phyloP scores from a whole-genome alignment of 2,329 filamentous ascomycete genomes.

The Phialophora verrucosa region DNA sequence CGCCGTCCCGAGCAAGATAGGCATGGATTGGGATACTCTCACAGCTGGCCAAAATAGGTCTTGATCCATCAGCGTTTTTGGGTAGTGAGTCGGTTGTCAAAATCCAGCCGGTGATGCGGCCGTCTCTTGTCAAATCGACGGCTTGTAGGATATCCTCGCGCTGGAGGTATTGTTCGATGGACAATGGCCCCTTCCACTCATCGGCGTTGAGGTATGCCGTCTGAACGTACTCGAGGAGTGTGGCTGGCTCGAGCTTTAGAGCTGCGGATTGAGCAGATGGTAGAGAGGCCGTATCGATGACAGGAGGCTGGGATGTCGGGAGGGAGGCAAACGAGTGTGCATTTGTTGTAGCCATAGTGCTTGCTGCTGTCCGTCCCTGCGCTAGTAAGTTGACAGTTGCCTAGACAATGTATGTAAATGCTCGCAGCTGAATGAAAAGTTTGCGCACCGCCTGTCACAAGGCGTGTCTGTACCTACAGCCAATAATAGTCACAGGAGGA shows the following conservation, averaged over 20 bases:
- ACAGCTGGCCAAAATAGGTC: conserved; percentile 63
- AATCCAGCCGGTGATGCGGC: conserved; percentile 65
- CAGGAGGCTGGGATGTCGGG: conserved; percentile 33
- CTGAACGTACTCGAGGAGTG: conserved; percentile 58
- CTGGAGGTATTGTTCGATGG: conserved; percentile 61
- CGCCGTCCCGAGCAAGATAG: conserved; percentile 44
- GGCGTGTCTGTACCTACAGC: conserved; percentile 6
- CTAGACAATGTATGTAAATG: not conserved
- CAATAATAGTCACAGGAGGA: not conserved
- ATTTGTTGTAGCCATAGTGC: conserved; percentile 18
- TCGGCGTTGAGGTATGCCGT: conserved; percentile 61
- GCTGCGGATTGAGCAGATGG: conserved; percentile 58
- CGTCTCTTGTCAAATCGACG: conserved; percentile 60
- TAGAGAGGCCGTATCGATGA: conserved; percentile 46
- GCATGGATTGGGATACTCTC: conserved; percentile 60
- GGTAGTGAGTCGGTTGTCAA: conserved; percentile 56
- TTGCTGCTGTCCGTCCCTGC: conserved; percentile 1
- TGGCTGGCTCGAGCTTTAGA: conserved; percentile 61
- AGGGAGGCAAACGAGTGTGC: conserved; percentile 8
- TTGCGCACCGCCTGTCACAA: not conserved
- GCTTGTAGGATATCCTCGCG: conserved; percentile 61
- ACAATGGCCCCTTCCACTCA: conserved; percentile 64
- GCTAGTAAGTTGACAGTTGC: conserved; percentile 6
- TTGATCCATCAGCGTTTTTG: conserved; percentile 44
- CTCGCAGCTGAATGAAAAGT: not conserved